phyloP scores from a whole-genome alignment of 768 basidiomycete genomes.

The Suillus fuscotomentosus region DNA sequence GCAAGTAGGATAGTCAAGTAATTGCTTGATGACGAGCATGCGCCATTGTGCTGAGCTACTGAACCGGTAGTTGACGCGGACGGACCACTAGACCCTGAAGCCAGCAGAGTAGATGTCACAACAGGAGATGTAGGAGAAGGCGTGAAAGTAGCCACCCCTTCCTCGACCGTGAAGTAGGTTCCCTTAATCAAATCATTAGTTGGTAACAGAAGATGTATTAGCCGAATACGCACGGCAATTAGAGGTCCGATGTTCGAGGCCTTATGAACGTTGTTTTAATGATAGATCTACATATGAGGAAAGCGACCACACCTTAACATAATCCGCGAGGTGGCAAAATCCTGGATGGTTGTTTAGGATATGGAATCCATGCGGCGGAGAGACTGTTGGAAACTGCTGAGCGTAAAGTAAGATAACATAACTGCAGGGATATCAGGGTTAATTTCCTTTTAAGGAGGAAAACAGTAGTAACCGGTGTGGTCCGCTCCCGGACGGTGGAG shows the following conservation, averaged over 20 bases:
- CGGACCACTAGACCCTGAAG: slow-evolving; percentile 14
- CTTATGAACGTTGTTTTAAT: slow-evolving; percentile 26
- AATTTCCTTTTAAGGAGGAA: background rate
- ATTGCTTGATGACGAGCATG: slow-evolving; percentile 4
- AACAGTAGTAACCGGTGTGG: slow-evolving; percentile 61
- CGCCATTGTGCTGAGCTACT: slow-evolving; percentile 4
- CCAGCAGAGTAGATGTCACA: slow-evolving; percentile 27
- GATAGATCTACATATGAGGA: background rate
- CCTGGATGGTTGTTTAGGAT: slow-evolving; percentile 49
- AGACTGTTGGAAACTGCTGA: slow-evolving; percentile 61
- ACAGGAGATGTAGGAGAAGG: slow-evolving; percentile 44
- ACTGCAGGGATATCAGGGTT: slow-evolving; percentile 32
- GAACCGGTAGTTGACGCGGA: slow-evolving; percentile 1
- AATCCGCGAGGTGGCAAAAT: slow-evolving; percentile 54
- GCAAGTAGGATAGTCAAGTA: background rate
- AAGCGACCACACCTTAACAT: slow-evolving; percentile 46
- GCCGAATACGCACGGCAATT: slow-evolving; percentile 47
- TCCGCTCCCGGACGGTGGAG: slow-evolving; percentile 65
- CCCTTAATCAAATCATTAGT: slow-evolving; percentile 36
- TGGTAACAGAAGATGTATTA: background rate
- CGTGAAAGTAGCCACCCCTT: slow-evolving; percentile 55
- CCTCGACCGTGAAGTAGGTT: slow-evolving; percentile 73
- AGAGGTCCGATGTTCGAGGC: slow-evolving; percentile 54
- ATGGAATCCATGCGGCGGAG: slow-evolving; percentile 54
- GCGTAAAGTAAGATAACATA: slow-evolving; percentile 66